Evolutionary conservation across 2,329 filamentous ascomycete genomes (phyloP), one percentile per base, ranked within the genome.

Genomic region (Talaromyces sp.): DNA sequence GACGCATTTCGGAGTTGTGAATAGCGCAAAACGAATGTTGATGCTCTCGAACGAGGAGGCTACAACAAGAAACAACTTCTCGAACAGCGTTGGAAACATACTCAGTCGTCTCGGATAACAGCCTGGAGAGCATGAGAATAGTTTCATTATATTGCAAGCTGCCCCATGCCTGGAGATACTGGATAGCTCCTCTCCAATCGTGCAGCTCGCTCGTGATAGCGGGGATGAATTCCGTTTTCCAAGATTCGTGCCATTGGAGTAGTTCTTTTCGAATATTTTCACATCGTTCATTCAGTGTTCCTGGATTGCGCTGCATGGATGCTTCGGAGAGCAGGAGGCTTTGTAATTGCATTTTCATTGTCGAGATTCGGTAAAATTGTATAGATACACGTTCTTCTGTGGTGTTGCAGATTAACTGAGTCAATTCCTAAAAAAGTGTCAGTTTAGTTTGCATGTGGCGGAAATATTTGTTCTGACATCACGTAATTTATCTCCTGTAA

Each of bases 321-420:
- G 54, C 54, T 42, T 56, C 54, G 19, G 54, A 56, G 30, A 56
- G 54, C 54, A 56, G 19, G 54, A 56, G 54, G 32, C 54, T 56
- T 56, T 56, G 54, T 25, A 56, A 42, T 56, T 56, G 54, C 54
- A 56, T 56, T 42, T 56, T 56, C 32, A 56, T 56, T 42, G 54
- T 56, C n/a, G 54, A 56, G 32, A 56, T 56, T 56, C 54, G 54
- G 54, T 56, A 56, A 33, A 56, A 56, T n/a, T 56, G 54, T 56
- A 56, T 56, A 56, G 54, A 56, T 56, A 56, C 32, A 30, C 54
- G 54, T 56, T 56, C 54, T 56, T 56, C 54, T 42, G 54, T 56
- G 54, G 32, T 56, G 19, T 42, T 27, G 22, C 32, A 56, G n/a
- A 56, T 39, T 56, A 33, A 33, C 19, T 42, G 54, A 27, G 54